Percentiles rank a stretch among this genome's conserved stretches.
Conservation (phyloP, 2,329 filamentous ascomycete species). For the Sporothrix schenckii region DNA sequence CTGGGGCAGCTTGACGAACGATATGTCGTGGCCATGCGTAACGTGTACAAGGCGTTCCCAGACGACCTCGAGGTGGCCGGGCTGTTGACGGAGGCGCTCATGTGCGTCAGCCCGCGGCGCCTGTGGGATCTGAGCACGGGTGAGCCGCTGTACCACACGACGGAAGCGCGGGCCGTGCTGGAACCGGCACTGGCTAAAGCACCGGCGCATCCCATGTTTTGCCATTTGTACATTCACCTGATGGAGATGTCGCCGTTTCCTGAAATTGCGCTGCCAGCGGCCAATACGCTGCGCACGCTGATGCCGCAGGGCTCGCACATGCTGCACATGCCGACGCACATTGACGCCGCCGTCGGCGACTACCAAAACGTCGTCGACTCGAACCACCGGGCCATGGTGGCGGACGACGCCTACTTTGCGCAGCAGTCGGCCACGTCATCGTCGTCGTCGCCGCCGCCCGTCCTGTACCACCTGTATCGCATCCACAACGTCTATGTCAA, state of each 20-base stretch:
- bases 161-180: constrained; percentile 60
- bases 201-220: constrained; percentile 63
- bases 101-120: constrained; percentile 54
- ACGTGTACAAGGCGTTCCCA: constrained; percentile 44
- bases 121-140: constrained; percentile 48
- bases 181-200: constrained; percentile 59
- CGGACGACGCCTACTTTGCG: constrained; percentile 48
- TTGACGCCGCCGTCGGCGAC: constrained; percentile 27
- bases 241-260: constrained; percentile 32
- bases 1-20: neutral
- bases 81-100: constrained; percentile 61
- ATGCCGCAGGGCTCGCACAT: constrained; percentile 22
- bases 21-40: constrained; percentile 55
- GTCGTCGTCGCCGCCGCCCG: constrained; percentile 38
- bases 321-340: constrained; percentile 28
- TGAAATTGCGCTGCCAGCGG: constrained; percentile 17
- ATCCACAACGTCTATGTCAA: constrained; percentile 60
- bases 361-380: constrained; percentile 29
- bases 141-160: constrained; percentile 55
- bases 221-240: constrained; percentile 59
- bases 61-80: constrained; percentile 61
- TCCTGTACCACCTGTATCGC: constrained; percentile 61
- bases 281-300: constrained; percentile 21
- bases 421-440: constrained; percentile 43
- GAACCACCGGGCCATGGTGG: constrained; percentile 27